These are phyloP conservation scores for Vitis amurensis DNA, from an alignment of 164 flowering plant species.

Conservation along the genomic window DNA sequence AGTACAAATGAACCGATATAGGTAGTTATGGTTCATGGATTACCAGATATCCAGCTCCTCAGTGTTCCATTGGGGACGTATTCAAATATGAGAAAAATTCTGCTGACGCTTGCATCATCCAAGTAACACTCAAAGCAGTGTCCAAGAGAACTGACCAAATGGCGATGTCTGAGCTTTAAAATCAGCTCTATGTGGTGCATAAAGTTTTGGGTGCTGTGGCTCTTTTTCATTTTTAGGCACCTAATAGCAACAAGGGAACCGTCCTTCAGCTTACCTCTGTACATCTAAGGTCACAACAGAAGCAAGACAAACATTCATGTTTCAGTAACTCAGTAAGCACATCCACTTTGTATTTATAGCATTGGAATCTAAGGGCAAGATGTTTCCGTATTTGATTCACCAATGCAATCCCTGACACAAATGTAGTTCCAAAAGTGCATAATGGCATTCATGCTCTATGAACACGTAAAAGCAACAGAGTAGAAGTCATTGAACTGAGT, in stretches of 20 bases:
- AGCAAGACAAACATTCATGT: not conserved
- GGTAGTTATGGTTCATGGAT: not conserved
- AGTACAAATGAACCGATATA: not conserved
- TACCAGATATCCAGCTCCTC: conserved; percentile 79
- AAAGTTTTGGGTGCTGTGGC: conserved; percentile 59
- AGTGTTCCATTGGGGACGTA: conserved; percentile 80
- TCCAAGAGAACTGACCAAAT: conserved; percentile 90
- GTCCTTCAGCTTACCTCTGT: conserved; percentile 71
- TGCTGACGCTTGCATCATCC: conserved; percentile 91
- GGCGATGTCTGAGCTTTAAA: conserved; percentile 83
- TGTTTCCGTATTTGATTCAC: too few species aligned
- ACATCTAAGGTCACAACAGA: conserved; percentile 60
- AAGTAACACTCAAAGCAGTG: conserved; percentile 92
- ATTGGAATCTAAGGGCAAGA: too few species aligned
- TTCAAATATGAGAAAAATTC: conserved; percentile 85
- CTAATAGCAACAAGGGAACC: conserved; percentile 76
- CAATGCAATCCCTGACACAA: too few species aligned
- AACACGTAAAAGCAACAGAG: too few species aligned
- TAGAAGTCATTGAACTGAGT: too few species aligned
- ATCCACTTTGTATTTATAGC: too few species aligned
- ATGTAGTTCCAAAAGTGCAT: too few species aligned
- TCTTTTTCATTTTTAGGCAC: conserved; percentile 77
- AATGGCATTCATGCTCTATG: too few species aligned
- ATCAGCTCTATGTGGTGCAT: conserved; percentile 75
- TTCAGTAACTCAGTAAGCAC: not conserved